Evolutionary conservation across 306 rosid genomes (phyloP).

Genomic region (Senna siamea): DNA sequence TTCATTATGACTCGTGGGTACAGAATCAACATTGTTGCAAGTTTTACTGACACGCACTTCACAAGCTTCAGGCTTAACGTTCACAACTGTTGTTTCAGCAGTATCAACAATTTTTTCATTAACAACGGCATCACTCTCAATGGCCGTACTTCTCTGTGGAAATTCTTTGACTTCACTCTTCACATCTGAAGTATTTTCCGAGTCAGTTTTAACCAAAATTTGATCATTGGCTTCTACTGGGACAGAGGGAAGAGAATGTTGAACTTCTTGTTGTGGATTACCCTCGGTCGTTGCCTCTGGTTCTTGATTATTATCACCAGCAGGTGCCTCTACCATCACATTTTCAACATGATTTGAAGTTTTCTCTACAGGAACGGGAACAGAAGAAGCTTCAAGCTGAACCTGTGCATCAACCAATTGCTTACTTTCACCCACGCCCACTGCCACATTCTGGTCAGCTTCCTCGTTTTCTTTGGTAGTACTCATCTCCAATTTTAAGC

Average conservation of each 20-base stretch:
- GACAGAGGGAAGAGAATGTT: conserved; percentile 38
- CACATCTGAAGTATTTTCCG: conserved; percentile 35
- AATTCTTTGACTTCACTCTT: conserved; percentile 45
- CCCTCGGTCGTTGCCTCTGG: conserved; percentile 33
- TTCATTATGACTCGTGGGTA: conserved; percentile 41
- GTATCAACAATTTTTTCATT: conserved; percentile 39
- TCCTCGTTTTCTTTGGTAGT: conserved; percentile 55
- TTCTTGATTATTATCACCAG: conserved; percentile 34
- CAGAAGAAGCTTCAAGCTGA: conserved; percentile 37
- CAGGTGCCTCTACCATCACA: conserved; percentile 31
- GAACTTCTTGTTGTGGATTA: conserved; percentile 33
- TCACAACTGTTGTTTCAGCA: conserved; percentile 36
- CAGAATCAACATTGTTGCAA: conserved; percentile 36
- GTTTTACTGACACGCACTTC: conserved; percentile 44
- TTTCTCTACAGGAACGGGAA: conserved; percentile 39
- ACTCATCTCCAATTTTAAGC: conserved; percentile 59
- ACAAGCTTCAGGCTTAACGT: conserved; percentile 57
- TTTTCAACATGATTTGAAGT: conserved; percentile 36
- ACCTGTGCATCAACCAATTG: conserved; percentile 37
- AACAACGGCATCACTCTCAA: conserved; percentile 25
- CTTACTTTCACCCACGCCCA: conserved; percentile 40
- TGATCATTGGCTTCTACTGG: conserved; percentile 41
- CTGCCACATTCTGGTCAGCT: conserved; percentile 36
- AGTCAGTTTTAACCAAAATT: conserved; percentile 41
- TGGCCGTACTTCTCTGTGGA: conserved; percentile 31